phyloP scores from a whole-genome alignment of 1,284 basidiomycete genomes.

The Pterulicium gracile region DNA sequence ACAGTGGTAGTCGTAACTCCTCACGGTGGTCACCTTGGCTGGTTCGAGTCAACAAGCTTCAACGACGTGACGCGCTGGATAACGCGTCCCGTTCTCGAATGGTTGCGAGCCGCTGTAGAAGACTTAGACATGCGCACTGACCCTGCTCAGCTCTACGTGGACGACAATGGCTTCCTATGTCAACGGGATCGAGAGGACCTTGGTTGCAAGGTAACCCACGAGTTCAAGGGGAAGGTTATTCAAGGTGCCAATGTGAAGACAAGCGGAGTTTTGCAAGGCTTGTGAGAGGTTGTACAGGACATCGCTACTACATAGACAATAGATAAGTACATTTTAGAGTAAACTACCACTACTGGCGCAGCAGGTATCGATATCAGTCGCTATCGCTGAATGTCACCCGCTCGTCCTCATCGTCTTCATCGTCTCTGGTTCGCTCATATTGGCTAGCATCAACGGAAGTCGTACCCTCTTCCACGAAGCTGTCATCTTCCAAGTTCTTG shows the following conservation, averaged over 20 bases:
- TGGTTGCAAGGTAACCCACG: neutral
- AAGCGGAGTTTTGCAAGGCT: neutral
- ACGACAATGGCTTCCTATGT: neutral
- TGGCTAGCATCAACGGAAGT: slow-evolving; percentile 81
- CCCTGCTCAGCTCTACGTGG: neutral
- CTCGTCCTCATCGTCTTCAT: slow-evolving; percentile 51
- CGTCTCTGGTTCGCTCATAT: slow-evolving; percentile 61
- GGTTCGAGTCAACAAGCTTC: slow-evolving; percentile 62
- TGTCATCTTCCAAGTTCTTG: slow-evolving; percentile 67
- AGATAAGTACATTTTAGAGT: neutral
- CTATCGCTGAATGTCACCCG: slow-evolving; percentile 72
- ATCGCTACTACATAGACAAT: neutral
- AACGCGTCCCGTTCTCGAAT: slow-evolving; percentile 63
- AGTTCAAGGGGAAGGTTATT: neutral
- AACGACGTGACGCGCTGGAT: slow-evolving; percentile 56
- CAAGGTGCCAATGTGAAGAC: neutral
- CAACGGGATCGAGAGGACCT: neutral
- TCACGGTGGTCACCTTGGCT: slow-evolving; percentile 89
- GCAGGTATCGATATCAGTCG: slow-evolving; percentile 31
- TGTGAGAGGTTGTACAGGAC: slow-evolving; percentile 14
- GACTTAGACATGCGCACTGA: neutral
- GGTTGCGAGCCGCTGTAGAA: slow-evolving; percentile 27
- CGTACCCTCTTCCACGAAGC: slow-evolving; percentile 70
- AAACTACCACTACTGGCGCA: neutral
- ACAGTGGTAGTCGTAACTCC: slow-evolving; percentile 68